Percentiles rank a stretch among this genome's conserved stretches.
Conservation (phyloP, 1,284 basidiomycete genomes). For the Tylopilus sp. region DNA sequence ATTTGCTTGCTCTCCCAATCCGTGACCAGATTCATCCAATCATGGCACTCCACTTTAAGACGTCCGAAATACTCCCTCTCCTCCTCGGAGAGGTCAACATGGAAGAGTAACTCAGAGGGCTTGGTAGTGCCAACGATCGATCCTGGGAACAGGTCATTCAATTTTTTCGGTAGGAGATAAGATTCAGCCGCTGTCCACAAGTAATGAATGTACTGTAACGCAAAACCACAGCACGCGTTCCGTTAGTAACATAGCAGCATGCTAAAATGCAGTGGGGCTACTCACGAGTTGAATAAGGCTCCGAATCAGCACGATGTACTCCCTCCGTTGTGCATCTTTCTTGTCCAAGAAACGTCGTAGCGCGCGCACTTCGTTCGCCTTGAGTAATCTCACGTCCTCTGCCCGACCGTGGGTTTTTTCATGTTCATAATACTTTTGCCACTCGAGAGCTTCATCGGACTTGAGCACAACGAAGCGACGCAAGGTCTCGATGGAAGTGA, state of each 20-base stretch:
- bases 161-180: constrained; percentile 36
- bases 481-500: constrained; percentile 43
- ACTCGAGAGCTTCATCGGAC: constrained; percentile 34
- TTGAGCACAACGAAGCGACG: constrained; percentile 35
- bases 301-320: constrained; percentile 38
- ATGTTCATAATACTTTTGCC: constrained; percentile 35
- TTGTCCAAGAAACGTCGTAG: constrained; percentile 14
- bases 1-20: constrained; percentile 32
- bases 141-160: constrained; percentile 45
- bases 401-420: constrained; percentile 1
- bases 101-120: constrained; percentile 33
- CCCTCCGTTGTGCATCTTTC: constrained; percentile 26
- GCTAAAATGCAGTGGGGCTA: neutral
- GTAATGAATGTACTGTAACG: constrained; percentile 38
- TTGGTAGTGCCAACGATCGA: constrained; percentile 24
- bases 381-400: constrained; percentile 18
- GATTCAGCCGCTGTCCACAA: constrained; percentile 36
- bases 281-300: constrained; percentile 28
- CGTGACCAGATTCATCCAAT: constrained; percentile 23
- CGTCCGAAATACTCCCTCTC: constrained; percentile 28
- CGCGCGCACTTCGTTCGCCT: constrained; percentile 12
- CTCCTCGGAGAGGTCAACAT: constrained; percentile 32
- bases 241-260: neutral
- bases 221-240: neutral
- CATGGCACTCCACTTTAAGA: constrained; percentile 24